A percentile compares a stretch with the other conserved stretches of the same genome.
Conservation (phyloP, 2,329 filamentous ascomycete genomes). For the Chalaropsis thielavioides region DNA sequence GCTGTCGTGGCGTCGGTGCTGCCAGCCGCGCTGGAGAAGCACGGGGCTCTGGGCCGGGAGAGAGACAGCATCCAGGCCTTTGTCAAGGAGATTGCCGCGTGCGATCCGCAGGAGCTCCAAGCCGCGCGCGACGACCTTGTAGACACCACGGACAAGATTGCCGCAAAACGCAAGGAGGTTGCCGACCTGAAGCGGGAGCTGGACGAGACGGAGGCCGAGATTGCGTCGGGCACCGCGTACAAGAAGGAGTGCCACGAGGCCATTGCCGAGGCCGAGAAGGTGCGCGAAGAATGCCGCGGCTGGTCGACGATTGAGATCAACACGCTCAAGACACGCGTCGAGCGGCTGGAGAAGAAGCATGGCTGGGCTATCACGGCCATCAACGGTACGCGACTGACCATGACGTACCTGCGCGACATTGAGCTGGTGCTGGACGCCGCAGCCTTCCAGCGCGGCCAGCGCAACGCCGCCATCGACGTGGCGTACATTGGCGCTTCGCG, state of each 20-base stretch:
- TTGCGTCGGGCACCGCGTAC: slow-evolving; percentile 43
- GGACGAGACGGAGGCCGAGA: slow-evolving; percentile 48
- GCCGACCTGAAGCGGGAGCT: slow-evolving; percentile 52
- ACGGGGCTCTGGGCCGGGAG: slow-evolving; percentile 48
- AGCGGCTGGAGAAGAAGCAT: slow-evolving; percentile 47
- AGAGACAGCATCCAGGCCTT: slow-evolving; percentile 52
- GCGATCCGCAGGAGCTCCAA: slow-evolving; percentile 66
- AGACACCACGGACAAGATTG: slow-evolving; percentile 51
- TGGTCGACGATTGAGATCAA: slow-evolving; percentile 76
- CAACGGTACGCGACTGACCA: slow-evolving; percentile 47
- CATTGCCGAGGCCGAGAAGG: slow-evolving; percentile 67
- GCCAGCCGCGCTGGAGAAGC: slow-evolving; percentile 47
- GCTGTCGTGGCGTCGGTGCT: slow-evolving; percentile 51
- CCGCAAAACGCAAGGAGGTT: slow-evolving; percentile 53
- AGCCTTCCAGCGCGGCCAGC: slow-evolving; percentile 37
- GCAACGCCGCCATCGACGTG: slow-evolving; percentile 48
- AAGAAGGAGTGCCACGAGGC: slow-evolving; percentile 58
- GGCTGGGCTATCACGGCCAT: slow-evolving; percentile 61
- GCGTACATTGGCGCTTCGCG: slow-evolving; percentile 50
- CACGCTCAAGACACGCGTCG: slow-evolving; percentile 57
- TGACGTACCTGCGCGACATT: slow-evolving; percentile 58
- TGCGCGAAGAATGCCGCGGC: slow-evolving; percentile 76
- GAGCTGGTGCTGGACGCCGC: slow-evolving; percentile 57
- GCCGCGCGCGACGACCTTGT: slow-evolving; percentile 55
- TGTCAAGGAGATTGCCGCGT: slow-evolving; percentile 62